These are phyloP conservation scores for Trichoderma sp. DNA, from an alignment of 2,329 filamentous ascomycete genomes.

Conservation along the genomic window DNA sequence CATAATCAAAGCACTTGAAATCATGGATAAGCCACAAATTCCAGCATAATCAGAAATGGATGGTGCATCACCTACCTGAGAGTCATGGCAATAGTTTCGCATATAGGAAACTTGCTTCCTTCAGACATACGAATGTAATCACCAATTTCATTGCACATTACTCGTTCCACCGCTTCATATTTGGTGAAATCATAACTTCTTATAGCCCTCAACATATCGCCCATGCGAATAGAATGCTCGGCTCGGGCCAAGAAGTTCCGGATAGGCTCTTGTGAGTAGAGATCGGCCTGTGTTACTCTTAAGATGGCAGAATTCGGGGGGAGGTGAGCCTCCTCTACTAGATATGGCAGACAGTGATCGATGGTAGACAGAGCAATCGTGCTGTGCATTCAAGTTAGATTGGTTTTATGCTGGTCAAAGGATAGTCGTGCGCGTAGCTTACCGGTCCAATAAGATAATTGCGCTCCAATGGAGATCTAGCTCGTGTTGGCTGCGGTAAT, in stretches of 20 bases:
- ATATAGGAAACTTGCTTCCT: constrained; percentile 4
- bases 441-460: constrained; percentile 5
- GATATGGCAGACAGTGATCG: neutral
- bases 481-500: neutral
- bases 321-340: neutral
- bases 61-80: neutral
- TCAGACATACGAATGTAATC: neutral
- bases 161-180: neutral
- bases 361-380: neutral
- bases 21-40: neutral
- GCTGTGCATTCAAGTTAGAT: neutral
- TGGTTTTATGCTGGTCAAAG: too few species aligned
- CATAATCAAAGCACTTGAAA: constrained; percentile 3
- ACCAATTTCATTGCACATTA: neutral
- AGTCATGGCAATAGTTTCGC: constrained; percentile 14
- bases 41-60: neutral
- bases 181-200: neutral
- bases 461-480: constrained; percentile 7
- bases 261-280: neutral
- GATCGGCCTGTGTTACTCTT: neutral
- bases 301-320: neutral
- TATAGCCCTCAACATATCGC: neutral
- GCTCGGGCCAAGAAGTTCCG: constrained; percentile 9
- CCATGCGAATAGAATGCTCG: constrained; percentile 3
- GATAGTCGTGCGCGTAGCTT: neutral